Evolutionary conservation across 2,329 filamentous ascomycete species (phyloP).

Genomic region (Mollisiaceae sp.): DNA sequence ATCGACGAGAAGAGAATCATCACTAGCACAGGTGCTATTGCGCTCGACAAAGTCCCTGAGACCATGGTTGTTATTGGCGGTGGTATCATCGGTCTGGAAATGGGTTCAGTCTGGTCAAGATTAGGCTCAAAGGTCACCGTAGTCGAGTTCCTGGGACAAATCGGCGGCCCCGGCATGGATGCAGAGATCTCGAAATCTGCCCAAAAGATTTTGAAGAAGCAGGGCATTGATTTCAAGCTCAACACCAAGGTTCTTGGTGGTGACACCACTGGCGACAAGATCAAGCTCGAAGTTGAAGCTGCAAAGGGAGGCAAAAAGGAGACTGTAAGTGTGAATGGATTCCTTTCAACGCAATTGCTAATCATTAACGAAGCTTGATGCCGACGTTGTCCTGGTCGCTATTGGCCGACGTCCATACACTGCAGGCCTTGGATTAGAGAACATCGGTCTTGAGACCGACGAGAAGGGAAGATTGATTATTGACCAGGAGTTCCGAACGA

Average conservation of each 20-base stretch:
- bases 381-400: slow-evolving; percentile 93
- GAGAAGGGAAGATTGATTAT: slow-evolving; percentile 95
- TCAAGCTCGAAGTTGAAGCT: slow-evolving; percentile 86
- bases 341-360: slow-evolving; percentile 14
- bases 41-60: slow-evolving; percentile 89
- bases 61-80: slow-evolving; percentile 97
- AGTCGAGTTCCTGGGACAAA: slow-evolving; percentile 94
- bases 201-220: slow-evolving; percentile 93
- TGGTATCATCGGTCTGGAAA: slow-evolving; percentile 98
- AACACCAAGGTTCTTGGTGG: slow-evolving; percentile 93
- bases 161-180: slow-evolving; percentile 98
- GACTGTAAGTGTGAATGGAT: slow-evolving; percentile 61
- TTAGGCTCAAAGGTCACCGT: slow-evolving; percentile 94
- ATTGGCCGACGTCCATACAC: slow-evolving; percentile 98
- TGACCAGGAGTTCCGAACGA: slow-evolving; percentile 98
- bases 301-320: slow-evolving; percentile 97
- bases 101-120: slow-evolving; percentile 97
- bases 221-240: slow-evolving; percentile 98
- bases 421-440: slow-evolving; percentile 87
- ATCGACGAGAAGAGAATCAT: slow-evolving; percentile 98
- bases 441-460: slow-evolving; percentile 88
- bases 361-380: slow-evolving; percentile 70
- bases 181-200: slow-evolving; percentile 86
- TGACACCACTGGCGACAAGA: slow-evolving; percentile 75
- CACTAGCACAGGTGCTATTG: slow-evolving; percentile 92